Percentiles rank a stretch among this genome's conserved stretches.
These are phyloP conservation scores for Colletotrichum sp. DNA, from an alignment of 2,329 filamentous ascomycete species.

Conservation along the genomic window DNA sequence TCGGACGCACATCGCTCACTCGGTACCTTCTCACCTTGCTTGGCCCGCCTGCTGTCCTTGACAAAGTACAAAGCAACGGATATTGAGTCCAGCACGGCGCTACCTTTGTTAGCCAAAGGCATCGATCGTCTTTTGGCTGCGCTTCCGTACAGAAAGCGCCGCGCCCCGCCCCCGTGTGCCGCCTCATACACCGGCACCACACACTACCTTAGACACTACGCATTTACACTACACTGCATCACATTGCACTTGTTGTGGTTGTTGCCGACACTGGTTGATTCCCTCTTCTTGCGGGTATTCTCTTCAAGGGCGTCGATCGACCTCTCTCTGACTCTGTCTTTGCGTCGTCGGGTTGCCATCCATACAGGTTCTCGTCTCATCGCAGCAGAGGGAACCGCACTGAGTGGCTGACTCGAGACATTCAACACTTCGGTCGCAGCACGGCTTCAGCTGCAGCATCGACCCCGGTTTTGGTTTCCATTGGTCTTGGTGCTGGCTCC, in stretches of 20 bases:
- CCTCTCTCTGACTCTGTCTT: not conserved
- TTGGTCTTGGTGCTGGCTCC: not conserved
- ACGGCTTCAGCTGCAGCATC: slow-evolving; percentile 1
- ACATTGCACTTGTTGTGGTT: not conserved
- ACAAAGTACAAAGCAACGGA: not conserved
- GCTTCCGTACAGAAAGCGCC: not conserved
- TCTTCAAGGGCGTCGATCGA: not conserved
- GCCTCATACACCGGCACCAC: not conserved
- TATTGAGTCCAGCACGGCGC: slow-evolving; percentile 1
- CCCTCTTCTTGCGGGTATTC: not conserved
- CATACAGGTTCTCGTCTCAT: not conserved
- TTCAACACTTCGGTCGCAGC: not conserved
- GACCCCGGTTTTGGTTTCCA: not conserved
- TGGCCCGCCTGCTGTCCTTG: not conserved
- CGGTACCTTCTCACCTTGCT: not conserved
- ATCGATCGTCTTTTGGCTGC: not conserved
- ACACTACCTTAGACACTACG: not conserved
- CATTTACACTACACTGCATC: not conserved
- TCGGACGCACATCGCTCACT: not conserved
- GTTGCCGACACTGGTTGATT: not conserved
- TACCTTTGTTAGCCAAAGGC: not conserved
- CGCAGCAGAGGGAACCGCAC: not conserved
- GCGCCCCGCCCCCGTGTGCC: not conserved
- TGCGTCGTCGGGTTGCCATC: not conserved
- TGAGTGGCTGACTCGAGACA: slow-evolving; percentile 7